phyloP scores from a whole-genome alignment of 2,329 filamentous ascomycete genomes.

The Aspergillus sojae region DNA sequence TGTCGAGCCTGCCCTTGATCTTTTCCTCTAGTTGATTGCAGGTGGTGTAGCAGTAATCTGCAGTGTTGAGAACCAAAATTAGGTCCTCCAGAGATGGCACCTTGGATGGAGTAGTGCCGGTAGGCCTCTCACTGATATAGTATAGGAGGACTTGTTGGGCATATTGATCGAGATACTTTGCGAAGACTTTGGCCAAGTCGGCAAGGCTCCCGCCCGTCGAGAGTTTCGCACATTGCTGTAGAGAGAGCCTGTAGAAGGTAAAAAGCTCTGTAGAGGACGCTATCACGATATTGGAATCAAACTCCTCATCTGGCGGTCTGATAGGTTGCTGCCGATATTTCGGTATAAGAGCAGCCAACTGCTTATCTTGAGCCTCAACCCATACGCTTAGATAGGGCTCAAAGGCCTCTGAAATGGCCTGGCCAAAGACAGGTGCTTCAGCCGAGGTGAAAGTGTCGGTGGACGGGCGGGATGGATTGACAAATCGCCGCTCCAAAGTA shows the following conservation, averaged over 20 bases:
- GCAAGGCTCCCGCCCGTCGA: slow-evolving; percentile 86
- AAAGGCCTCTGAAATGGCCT: slow-evolving; percentile 93
- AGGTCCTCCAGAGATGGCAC: slow-evolving; percentile 68
- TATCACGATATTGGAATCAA: slow-evolving; percentile 85
- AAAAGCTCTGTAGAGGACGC: slow-evolving; percentile 95
- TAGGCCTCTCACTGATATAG: slow-evolving; percentile 64
- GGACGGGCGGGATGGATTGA: slow-evolving; percentile 69
- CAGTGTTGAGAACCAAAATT: slow-evolving; percentile 88
- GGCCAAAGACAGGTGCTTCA: slow-evolving; percentile 75
- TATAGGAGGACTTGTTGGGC: slow-evolving; percentile 86
- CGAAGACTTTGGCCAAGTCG: slow-evolving; percentile 81
- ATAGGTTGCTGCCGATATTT: slow-evolving; percentile 84
- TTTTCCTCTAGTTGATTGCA: slow-evolving; percentile 93
- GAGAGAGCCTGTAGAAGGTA: slow-evolving; percentile 89
- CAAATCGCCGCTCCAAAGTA: slow-evolving; percentile 80
- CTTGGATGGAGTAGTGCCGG: slow-evolving; percentile 56
- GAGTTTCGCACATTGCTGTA: slow-evolving; percentile 93
- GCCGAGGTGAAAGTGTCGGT: slow-evolving; percentile 89
- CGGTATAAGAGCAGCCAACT: slow-evolving; percentile 80
- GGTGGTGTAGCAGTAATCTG: slow-evolving; percentile 95
- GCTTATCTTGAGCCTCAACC: slow-evolving; percentile 94
- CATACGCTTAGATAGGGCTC: slow-evolving; percentile 95
- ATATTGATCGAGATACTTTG: slow-evolving; percentile 93
- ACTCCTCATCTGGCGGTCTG: slow-evolving; percentile 83
- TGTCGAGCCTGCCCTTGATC: slow-evolving; percentile 86